Percentiles rank a stretch among this genome's conserved stretches.
Conservation (phyloP, 805 yeast genomes). For the Pichia paraexigua region DNA sequence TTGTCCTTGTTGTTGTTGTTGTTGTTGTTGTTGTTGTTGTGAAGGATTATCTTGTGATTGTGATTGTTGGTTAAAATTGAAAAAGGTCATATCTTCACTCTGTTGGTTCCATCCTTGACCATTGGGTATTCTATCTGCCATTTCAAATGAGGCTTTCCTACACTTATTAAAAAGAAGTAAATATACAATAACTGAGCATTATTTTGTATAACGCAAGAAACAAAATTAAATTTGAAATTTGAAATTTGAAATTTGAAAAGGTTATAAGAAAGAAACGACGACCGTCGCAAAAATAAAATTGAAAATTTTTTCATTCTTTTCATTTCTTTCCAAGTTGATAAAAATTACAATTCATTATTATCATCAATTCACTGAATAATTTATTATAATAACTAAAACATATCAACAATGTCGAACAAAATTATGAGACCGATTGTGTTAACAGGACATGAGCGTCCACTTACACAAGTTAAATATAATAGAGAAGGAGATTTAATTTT, state of each 20-base stretch:
- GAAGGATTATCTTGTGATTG: not conserved
- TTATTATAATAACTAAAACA: not conserved
- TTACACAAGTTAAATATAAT: slow-evolving; percentile 93
- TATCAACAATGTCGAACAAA: slow-evolving; percentile 11
- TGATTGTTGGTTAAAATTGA: not conserved
- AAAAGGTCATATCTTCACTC: slow-evolving; percentile 2
- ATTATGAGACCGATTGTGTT: slow-evolving; percentile 61
- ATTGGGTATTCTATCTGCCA: not conserved
- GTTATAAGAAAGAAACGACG: not conserved
- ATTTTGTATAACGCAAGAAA: too few relatives aligned
- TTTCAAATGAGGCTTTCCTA: not conserved
- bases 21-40: not conserved
- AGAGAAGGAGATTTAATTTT: slow-evolving; percentile 90
- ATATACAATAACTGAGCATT: not conserved
- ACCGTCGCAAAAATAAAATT: not conserved
- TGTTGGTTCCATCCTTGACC: not conserved
- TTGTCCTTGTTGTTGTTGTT: not conserved
- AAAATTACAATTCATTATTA: too few relatives aligned
- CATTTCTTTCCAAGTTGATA: not conserved
- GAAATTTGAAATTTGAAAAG: too few relatives aligned
- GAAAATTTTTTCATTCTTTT: not conserved
- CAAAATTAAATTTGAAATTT: too few relatives aligned
- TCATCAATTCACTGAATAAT: too few relatives aligned
- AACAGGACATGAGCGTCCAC: slow-evolving; percentile 96
- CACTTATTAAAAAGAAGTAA: not conserved